phyloP scores from a whole-genome alignment of 371 early-diverging fungal genomes.

The Mortierella sp. region DNA sequence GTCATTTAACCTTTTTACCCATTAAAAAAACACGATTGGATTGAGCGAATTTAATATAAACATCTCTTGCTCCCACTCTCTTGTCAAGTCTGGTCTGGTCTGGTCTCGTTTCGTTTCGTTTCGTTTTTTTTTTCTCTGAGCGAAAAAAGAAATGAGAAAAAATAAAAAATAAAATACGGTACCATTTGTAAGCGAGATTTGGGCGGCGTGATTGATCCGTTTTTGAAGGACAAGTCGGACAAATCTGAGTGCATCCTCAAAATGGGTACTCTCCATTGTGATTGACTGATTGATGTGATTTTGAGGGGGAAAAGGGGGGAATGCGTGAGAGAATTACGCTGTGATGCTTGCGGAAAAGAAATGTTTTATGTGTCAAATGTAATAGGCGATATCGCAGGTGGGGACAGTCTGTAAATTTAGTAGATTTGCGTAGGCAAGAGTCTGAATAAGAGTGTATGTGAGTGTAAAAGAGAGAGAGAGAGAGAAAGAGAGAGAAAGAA shows the following conservation, averaged over 20 bases:
- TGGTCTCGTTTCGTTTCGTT: too few relatives aligned
- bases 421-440: too few relatives aligned
- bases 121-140: too few relatives aligned
- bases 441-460: too few relatives aligned
- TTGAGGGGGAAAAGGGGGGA: too few relatives aligned
- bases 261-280: slow-evolving; percentile 22
- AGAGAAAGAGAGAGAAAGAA: not conserved
- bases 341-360: not conserved
- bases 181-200: slow-evolving; percentile 44
- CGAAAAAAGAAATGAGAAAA: too few relatives aligned
- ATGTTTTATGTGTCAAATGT: not conserved
- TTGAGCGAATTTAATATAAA: not conserved
- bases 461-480: not conserved
- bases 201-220: slow-evolving; percentile 43
- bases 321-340: not conserved
- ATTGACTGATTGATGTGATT: not conserved
- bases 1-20: slow-evolving; percentile 12
- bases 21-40: not conserved
- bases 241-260: slow-evolving; percentile 25
- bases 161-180: not conserved
- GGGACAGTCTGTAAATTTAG: too few relatives aligned
- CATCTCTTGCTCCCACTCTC: too few relatives aligned
- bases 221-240: slow-evolving; percentile 38
- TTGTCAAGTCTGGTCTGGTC: too few relatives aligned
- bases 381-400: too few relatives aligned